These are phyloP conservation scores for Pharus latifolius DNA, from an alignment of 176 grass and related monocot species.

Conservation along the genomic window DNA sequence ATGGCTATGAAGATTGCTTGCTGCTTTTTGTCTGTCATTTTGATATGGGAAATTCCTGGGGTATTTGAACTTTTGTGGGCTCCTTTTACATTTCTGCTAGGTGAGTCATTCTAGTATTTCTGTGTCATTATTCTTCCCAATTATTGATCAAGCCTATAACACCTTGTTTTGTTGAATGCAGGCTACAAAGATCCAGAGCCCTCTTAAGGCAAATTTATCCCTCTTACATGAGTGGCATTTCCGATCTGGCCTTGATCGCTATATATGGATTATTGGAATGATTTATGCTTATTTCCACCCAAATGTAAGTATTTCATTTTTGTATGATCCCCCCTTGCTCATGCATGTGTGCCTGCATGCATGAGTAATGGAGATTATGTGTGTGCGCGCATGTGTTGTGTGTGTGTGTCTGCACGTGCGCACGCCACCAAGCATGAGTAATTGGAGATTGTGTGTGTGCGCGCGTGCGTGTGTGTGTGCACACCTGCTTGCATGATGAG, in stretches of 20 bases:
- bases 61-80: slow-evolving; percentile 84
- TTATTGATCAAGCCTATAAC: not conserved
- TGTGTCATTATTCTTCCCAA: not conserved
- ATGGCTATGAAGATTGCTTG: slow-evolving; percentile 75
- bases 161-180: slow-evolving; percentile 15
- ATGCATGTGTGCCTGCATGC: not conserved
- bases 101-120: slow-evolving; percentile 34
- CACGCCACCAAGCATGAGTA: too few relatives aligned
- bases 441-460: too few relatives aligned
- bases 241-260: slow-evolving; percentile 90
- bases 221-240: slow-evolving; percentile 93
- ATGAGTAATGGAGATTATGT: not conserved
- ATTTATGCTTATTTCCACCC: slow-evolving; percentile 99
- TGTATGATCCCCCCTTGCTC: not conserved
- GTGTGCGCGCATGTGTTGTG: too few relatives aligned
- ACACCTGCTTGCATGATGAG: too few relatives aligned
- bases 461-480: too few relatives aligned
- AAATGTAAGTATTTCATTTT: slow-evolving; percentile 63
- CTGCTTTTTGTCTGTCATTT: slow-evolving; percentile 80
- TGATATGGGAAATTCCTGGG: slow-evolving; percentile 90
- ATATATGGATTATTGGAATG: slow-evolving; percentile 99
- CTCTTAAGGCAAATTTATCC: slow-evolving; percentile 58
- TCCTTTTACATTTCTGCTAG: slow-evolving; percentile 70
- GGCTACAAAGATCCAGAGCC: slow-evolving; percentile 88
- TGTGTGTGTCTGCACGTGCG: too few relatives aligned